These are phyloP conservation scores for Penicillium aurantiogriseum DNA, from an alignment of 2,329 filamentous ascomycete species.

Conservation along the genomic window DNA sequence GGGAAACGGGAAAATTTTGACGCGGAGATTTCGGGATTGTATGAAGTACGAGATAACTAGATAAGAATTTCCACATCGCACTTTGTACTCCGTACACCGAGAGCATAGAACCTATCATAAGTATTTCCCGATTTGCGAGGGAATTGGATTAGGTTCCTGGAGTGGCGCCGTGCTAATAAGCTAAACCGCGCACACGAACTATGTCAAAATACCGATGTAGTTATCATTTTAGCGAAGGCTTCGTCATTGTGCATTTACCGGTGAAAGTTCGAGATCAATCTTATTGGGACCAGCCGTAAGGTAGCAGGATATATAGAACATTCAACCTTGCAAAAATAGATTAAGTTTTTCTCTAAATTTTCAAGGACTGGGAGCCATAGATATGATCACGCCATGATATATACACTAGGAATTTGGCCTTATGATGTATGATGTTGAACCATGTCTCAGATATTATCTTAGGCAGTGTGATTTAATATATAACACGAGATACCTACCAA, in stretches of 20 bases:
- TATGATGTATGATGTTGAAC: not conserved
- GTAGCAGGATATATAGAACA: not conserved
- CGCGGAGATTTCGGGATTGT: slow-evolving; percentile 1
- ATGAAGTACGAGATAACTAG: not conserved
- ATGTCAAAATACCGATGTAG: not conserved
- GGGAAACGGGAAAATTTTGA: slow-evolving; percentile 6
- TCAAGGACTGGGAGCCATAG: not conserved
- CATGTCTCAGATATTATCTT: not conserved
- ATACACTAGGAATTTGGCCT: not conserved
- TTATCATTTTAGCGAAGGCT: not conserved
- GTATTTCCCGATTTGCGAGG: not conserved
- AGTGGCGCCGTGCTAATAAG: not conserved
- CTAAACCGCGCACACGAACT: not conserved
- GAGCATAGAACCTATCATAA: not conserved
- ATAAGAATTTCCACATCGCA: not conserved
- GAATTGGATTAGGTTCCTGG: not conserved
- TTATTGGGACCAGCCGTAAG: not conserved
- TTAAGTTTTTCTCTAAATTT: not conserved
- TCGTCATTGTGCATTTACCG: not conserved
- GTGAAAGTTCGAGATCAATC: not conserved
- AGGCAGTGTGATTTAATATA: not conserved
- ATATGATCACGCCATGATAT: not conserved
- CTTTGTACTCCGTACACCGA: not conserved
- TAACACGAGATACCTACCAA: too few relatives aligned
- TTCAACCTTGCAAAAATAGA: not conserved